These are phyloP conservation scores for Nicotiana obtusifolia DNA, from an alignment of 257 asterid species.

Conservation along the genomic window DNA sequence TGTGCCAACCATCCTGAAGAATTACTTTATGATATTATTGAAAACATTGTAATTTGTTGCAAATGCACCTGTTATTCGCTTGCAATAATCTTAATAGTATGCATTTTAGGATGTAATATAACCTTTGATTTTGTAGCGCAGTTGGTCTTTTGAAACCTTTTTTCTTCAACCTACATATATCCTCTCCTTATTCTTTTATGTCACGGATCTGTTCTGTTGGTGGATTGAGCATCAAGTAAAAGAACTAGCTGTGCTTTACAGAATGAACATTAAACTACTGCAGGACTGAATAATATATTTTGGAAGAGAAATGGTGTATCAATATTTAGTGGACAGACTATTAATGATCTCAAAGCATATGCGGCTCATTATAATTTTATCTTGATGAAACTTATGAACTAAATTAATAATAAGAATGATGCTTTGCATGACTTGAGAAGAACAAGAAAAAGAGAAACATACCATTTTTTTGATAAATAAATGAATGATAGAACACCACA, in stretches of 20 bases:
- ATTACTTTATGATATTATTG: neutral
- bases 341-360: neutral
- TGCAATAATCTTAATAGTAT: neutral
- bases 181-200: neutral
- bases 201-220: neutral
- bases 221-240: neutral
- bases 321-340: neutral
- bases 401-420: neutral
- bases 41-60: neutral
- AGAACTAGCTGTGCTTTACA: neutral
- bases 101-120: neutral
- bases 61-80: neutral
- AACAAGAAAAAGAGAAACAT: neutral
- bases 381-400: slow-evolving; percentile 1
- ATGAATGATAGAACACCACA: neutral
- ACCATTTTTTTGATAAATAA: neutral
- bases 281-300: neutral
- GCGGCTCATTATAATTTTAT: neutral
- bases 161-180: neutral
- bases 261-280: neutral
- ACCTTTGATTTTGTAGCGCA: neutral
- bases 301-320: neutral
- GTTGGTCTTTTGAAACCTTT: neutral
- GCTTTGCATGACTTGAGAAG: neutral
- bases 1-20: neutral